These are phyloP conservation scores for Hypericum androsaemum DNA, from an alignment of 345 rosid species.

Conservation along the genomic window DNA sequence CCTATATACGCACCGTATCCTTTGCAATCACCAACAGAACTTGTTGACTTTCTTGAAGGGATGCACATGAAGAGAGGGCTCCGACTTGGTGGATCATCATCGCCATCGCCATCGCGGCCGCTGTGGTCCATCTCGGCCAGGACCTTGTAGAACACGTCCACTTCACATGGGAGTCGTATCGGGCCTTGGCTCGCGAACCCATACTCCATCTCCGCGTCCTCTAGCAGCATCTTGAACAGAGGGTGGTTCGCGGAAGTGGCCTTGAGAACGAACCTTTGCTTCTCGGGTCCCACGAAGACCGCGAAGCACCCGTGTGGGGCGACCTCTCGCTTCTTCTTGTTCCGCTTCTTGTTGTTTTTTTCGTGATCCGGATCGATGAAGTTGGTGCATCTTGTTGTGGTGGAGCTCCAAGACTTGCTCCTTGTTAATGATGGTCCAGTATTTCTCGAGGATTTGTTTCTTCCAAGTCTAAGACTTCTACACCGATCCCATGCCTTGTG, in stretches of 20 bases:
- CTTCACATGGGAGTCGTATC: conserved; percentile 61
- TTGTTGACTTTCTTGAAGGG: background rate
- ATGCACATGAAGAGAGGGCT: conserved; percentile 9
- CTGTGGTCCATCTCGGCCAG: conserved; percentile 41
- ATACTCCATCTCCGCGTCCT: conserved; percentile 63
- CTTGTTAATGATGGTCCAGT: background rate
- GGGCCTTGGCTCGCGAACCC: conserved; percentile 59
- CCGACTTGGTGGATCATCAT: conserved; percentile 11
- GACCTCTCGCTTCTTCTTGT: conserved; percentile 10
- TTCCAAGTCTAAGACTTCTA: background rate
- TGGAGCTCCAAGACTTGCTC: conserved; percentile 16
- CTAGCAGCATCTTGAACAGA: conserved; percentile 53
- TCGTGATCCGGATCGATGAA: no score
- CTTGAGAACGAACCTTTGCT: conserved; percentile 41
- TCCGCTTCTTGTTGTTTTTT: no score
- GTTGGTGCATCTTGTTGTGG: background rate
- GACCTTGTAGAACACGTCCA: conserved; percentile 46
- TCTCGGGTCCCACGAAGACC: conserved; percentile 62
- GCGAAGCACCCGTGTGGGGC: conserved; percentile 59
- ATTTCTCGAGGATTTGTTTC: background rate
- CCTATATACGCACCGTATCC: no score
- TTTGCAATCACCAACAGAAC: no score
- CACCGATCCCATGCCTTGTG: conserved; percentile 14
- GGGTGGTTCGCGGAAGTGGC: conserved; percentile 56
- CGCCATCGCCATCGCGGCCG: conserved; percentile 1